phyloP scores from a whole-genome alignment of 257 asterid genomes.

The Solanum bulbocastanum region DNA sequence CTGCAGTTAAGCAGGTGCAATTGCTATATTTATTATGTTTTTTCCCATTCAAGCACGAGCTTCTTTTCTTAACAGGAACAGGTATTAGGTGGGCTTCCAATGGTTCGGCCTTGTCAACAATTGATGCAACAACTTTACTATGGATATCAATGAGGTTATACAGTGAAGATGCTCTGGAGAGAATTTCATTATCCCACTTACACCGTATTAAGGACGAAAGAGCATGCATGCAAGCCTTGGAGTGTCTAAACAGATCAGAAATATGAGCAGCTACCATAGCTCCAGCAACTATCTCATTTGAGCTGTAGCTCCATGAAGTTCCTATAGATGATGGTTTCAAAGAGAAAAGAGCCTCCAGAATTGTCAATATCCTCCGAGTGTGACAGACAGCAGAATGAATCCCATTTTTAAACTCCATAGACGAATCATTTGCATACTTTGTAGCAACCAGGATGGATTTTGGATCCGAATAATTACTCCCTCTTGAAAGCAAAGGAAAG shows the following conservation, averaged over 20 bases:
- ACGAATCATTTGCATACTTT: constrained; percentile 36
- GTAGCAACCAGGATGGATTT: constrained; percentile 14
- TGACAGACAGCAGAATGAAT: constrained; percentile 79
- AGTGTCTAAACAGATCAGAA: constrained; percentile 82
- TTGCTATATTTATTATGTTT: constrained; percentile 31
- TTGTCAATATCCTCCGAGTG: constrained; percentile 76
- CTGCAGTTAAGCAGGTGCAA: constrained; percentile 40
- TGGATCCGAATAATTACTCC: constrained; percentile 23
- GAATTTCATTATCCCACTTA: constrained; percentile 87
- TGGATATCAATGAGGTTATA: constrained; percentile 87
- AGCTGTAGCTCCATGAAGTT: constrained; percentile 85
- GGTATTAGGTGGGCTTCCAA: constrained; percentile 76
- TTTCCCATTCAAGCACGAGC: constrained; percentile 52
- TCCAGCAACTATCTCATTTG: constrained; percentile 96
- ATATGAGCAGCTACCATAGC: constrained; percentile 99
- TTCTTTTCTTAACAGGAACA: constrained; percentile 37
- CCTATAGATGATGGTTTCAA: constrained; percentile 92
- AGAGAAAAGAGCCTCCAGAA: constrained; percentile 96
- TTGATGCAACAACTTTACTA: constrained; percentile 86
- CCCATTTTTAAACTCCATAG: constrained; percentile 51
- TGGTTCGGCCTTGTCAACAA: constrained; percentile 90
- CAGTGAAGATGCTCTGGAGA: constrained; percentile 83
- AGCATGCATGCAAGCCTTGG: constrained; percentile 97
- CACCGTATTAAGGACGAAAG: constrained; percentile 72
- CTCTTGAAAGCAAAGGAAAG: constrained; percentile 69